Percentiles rank a stretch among this genome's conserved stretches.
Conservation (phyloP, 2,329 filamentous ascomycete genomes). For the Paecilomyces fulvus region DNA sequence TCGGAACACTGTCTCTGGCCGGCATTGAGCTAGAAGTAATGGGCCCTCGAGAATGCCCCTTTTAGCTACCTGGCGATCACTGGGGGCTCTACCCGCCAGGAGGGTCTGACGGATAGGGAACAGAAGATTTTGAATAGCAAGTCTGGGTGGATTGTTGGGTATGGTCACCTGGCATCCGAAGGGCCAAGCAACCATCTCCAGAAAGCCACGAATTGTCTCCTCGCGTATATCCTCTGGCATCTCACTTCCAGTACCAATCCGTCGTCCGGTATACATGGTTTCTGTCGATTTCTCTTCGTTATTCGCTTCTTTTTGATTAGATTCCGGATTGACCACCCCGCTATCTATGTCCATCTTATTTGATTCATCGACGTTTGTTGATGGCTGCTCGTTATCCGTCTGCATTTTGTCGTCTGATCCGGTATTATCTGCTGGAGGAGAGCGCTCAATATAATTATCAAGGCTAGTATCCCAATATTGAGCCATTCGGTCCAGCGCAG, state of each 20-base stretch:
- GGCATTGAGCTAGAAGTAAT: slow-evolving; percentile 47
- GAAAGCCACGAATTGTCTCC: slow-evolving; percentile 47
- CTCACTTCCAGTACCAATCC: slow-evolving; percentile 47
- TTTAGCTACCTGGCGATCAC: slow-evolving; percentile 44
- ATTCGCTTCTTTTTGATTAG: slow-evolving; percentile 1
- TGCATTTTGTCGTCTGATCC: slow-evolving; percentile 8
- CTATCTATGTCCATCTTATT: slow-evolving; percentile 9
- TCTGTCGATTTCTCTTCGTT: slow-evolving; percentile 10
- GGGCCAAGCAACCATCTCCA: slow-evolving; percentile 51
- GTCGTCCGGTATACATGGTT: slow-evolving; percentile 47
- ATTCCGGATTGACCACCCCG: slow-evolving; percentile 3
- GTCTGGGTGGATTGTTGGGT: slow-evolving; percentile 39
- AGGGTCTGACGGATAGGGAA: slow-evolving; percentile 51
- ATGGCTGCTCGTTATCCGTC: slow-evolving; percentile 12
- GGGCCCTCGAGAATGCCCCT: slow-evolving; percentile 51
- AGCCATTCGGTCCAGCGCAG: slow-evolving; percentile 49
- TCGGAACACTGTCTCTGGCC: slow-evolving; percentile 48
- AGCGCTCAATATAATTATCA: slow-evolving; percentile 46
- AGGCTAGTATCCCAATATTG: slow-evolving; percentile 55
- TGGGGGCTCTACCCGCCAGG: slow-evolving; percentile 45
- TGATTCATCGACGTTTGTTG: slow-evolving; percentile 9
- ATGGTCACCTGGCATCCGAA: slow-evolving; percentile 47
- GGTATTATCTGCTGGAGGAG: slow-evolving; percentile 15
- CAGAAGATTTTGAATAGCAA: slow-evolving; percentile 43
- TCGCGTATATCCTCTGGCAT: slow-evolving; percentile 53